Conservation (phyloP, 1,284 basidiomycete genomes). For the Sporisorium graminicola region DNA sequence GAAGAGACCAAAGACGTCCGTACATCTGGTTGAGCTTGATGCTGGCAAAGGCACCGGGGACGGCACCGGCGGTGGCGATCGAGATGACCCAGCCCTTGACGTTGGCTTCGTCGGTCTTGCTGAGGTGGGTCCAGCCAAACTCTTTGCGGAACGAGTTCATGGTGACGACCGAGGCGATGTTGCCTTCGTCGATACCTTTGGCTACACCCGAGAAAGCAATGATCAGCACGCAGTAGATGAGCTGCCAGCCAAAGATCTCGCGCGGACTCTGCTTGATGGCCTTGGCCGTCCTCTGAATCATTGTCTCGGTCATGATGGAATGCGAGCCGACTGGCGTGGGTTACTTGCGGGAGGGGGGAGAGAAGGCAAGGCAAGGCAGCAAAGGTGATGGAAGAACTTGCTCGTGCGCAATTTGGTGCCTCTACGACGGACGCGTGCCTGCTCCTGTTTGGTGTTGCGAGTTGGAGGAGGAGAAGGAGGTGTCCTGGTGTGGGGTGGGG, state of each 20-base stretch:
- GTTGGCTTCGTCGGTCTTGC: constrained; percentile 7
- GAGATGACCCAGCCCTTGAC: constrained; percentile 15
- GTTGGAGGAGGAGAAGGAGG: neutral
- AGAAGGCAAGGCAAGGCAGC: neutral
- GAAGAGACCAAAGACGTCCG: constrained; percentile 11
- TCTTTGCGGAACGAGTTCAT: constrained; percentile 13
- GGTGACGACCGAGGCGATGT: constrained; percentile 8
- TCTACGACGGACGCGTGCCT: no score
- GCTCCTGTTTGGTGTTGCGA: no score
- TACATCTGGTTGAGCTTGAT: constrained; percentile 15
- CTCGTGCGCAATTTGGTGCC: no score
- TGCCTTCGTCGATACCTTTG: constrained; percentile 18
- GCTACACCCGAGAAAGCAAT: constrained; percentile 7
- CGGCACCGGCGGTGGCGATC: constrained; percentile 8
- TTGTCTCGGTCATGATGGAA: constrained; percentile 3
- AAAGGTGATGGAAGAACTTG: no score
- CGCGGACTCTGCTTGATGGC: constrained; percentile 14
- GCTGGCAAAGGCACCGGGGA: constrained; percentile 11
- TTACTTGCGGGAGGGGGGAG: neutral
- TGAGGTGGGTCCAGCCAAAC: constrained; percentile 8
- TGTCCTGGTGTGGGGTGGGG: neutral
- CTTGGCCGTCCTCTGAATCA: constrained; percentile 11
- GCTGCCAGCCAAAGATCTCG: constrained; percentile 16
- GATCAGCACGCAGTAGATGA: constrained; percentile 14
- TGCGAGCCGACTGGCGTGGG: neutral